Percentiles rank a stretch among this genome's conserved stretches.
These are phyloP conservation scores for Biscogniauxia marginata DNA, from an alignment of 2,329 filamentous ascomycete species.

Conservation along the genomic window DNA sequence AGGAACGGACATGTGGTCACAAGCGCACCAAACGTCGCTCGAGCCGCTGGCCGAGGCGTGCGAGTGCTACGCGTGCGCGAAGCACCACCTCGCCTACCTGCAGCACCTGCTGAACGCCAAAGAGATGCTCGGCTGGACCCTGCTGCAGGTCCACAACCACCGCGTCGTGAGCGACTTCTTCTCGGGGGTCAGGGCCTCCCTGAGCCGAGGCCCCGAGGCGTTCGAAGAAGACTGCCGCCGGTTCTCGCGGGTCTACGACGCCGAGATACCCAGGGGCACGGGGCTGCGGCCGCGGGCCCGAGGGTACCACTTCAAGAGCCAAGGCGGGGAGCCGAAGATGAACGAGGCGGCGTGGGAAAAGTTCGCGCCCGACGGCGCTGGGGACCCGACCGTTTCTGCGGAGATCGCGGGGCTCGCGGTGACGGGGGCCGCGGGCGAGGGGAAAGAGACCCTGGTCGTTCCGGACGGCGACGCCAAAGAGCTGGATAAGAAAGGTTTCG, in stretches of 20 bases:
- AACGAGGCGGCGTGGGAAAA: slow-evolving; percentile 68
- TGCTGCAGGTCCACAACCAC: slow-evolving; percentile 92
- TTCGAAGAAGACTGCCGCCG: slow-evolving; percentile 55
- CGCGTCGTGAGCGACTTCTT: slow-evolving; percentile 73
- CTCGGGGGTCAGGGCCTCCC: slow-evolving; percentile 61
- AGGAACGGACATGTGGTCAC: slow-evolving; percentile 76
- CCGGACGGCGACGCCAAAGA: slow-evolving; percentile 47
- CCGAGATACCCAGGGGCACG: slow-evolving; percentile 68
- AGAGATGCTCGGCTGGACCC: slow-evolving; percentile 94
- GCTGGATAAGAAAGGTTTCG: slow-evolving; percentile 57
- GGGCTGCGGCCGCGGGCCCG: slow-evolving; percentile 76
- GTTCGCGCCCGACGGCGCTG: slow-evolving; percentile 35
- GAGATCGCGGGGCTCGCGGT: slow-evolving; percentile 43
- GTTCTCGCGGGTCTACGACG: slow-evolving; percentile 61
- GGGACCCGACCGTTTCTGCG: slow-evolving; percentile 40
- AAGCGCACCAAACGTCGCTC: slow-evolving; percentile 59
- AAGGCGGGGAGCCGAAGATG: slow-evolving; percentile 63
- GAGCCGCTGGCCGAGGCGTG: slow-evolving; percentile 64
- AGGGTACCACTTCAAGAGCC: slow-evolving; percentile 78
- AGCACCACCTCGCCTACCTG: slow-evolving; percentile 83
- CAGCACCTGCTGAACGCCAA: slow-evolving; percentile 85
- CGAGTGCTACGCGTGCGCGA: slow-evolving; percentile 77
- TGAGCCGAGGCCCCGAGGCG: slow-evolving; percentile 54
- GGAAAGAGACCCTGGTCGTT: slow-evolving; percentile 48
- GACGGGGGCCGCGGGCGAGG: slow-evolving; percentile 34